These are phyloP conservation scores for Kwoniella bestiolae DNA, from an alignment of 768 basidiomycete species.

Conservation along the genomic window DNA sequence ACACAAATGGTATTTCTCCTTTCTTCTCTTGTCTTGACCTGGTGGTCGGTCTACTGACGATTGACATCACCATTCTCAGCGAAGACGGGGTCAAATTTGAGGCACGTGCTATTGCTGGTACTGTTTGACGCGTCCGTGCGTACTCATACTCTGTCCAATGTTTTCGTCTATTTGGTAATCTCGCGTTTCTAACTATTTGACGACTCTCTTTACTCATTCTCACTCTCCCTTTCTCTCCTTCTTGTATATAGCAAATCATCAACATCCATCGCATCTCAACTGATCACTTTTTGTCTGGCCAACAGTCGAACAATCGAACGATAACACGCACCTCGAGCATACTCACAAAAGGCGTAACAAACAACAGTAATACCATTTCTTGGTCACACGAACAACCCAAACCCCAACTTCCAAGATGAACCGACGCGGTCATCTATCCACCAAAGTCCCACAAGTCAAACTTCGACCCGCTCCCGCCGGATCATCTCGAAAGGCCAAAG, in stretches of 20 bases:
- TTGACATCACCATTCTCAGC: neutral
- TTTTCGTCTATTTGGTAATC: slow-evolving; percentile 13
- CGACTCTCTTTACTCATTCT: neutral
- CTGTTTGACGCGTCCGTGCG: slow-evolving; percentile 13
- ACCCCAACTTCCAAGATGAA: slow-evolving; percentile 33
- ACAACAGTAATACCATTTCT: neutral
- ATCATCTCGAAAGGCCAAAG: slow-evolving; percentile 11
- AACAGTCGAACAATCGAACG: too few relatives aligned
- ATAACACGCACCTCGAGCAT: too few relatives aligned
- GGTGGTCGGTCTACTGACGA: neutral
- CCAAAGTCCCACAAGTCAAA: slow-evolving; percentile 58
- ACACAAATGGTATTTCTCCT: neutral
- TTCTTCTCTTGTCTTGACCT: neutral
- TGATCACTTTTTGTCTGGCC: neutral
- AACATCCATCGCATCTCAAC: neutral
- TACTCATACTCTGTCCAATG: neutral
- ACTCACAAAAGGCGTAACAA: too few relatives aligned
- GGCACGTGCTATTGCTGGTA: too few relatives aligned
- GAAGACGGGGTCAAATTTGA: slow-evolving; percentile 20
- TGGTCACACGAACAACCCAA: neutral
- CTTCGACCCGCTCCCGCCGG: slow-evolving; percentile 51
- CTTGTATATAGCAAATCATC: neutral
- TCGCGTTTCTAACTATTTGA: slow-evolving; percentile 5
- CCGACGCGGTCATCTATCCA: slow-evolving; percentile 56
- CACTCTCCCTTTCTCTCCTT: neutral